Base-by-base conservation (phyloP, 1,284 basidiomycete genomes). In the Ustilago tritici region DNA sequence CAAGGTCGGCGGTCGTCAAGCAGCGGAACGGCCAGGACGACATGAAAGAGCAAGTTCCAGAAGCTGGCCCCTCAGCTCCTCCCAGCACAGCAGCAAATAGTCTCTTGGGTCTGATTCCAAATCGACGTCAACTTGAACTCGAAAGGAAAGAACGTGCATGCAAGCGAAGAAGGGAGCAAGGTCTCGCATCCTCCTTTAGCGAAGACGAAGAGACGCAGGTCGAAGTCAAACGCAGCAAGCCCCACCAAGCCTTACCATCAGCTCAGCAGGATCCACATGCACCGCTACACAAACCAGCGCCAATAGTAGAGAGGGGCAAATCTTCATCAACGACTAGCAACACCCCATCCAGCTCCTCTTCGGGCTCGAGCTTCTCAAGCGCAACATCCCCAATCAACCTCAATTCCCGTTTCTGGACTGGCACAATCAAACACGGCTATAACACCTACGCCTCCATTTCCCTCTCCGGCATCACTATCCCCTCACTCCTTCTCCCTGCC, bases 391-490 rank as follows among this genome's bases (percentile, higher is more conserved):
- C 78, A 0, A 78, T 80, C 55, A 15, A 32, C 2, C 38, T 70
- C 0, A 52, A 28, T 1, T 76, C 77, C 14, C 71, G 83, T 2
- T 85, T 83, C 68, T 82, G 81, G 81, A 50, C 56, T 0, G 83
- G 83, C 10, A 72, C 81, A 3, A 47, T 84, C 71, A 85, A 83
- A 63, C 70, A 76, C 31, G 70, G 79, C 23, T 81, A 61, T 66
- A 85, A 84, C 46, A 32, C 49, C 2, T 80, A 84, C 32, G 76
- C 80, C 8, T 57, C 54, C 10, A 2, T 40, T 0, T 28, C 56
- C 5, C 4, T 23, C 4, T 17, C 59, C 0, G 84, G 84, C 11
- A 64, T 66, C 0, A 61, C 54, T 2, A 54, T 85, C 17, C 61
- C 66, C 0, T 62, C 77, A 14, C 57, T 82, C 34, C 59, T 84